phyloP scores from a whole-genome alignment of 2,329 filamentous ascomycete species.

The Calonectria hongkongensis region DNA sequence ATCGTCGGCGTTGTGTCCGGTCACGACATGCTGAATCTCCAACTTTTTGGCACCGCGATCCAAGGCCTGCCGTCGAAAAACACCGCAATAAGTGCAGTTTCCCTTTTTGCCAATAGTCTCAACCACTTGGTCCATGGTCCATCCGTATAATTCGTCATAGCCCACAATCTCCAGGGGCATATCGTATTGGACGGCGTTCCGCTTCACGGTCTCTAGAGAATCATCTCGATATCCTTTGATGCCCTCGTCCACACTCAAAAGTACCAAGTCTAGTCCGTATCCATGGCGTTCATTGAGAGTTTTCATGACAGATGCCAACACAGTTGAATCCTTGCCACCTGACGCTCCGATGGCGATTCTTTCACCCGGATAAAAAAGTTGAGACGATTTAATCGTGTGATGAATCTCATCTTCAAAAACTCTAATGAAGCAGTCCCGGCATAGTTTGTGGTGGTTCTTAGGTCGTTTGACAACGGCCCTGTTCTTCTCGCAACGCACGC shows the following conservation, averaged over 20 bases:
- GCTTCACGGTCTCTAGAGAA: conserved; percentile 95
- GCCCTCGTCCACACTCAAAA: conserved; percentile 96
- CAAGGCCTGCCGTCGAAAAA: conserved; percentile 94
- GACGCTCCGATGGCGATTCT: conserved; percentile 95
- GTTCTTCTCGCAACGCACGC: conserved; percentile 83
- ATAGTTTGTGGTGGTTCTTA: conserved; percentile 96
- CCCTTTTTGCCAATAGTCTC: conserved; percentile 97
- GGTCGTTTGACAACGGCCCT: conserved; percentile 93
- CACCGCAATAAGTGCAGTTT: conserved; percentile 99
- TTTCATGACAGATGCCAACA: conserved; percentile 94
- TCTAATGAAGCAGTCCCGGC: conserved; percentile 88
- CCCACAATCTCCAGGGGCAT: conserved; percentile 95
- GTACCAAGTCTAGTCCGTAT: conserved; percentile 89
- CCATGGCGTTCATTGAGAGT: conserved; percentile 92
- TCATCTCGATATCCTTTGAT: conserved; percentile 98
- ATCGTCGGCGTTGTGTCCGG: conserved; percentile 98
- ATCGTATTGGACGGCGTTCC: conserved; percentile 91
- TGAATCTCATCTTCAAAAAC: conserved; percentile 96
- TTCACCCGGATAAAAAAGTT: conserved; percentile 90
- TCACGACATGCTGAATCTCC: conserved; percentile 94
- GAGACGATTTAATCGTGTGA: conserved; percentile 88
- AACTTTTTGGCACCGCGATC: conserved; percentile 93
- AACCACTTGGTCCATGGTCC: conserved; percentile 99
- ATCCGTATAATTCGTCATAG: conserved; percentile 95
- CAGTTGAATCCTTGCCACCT: conserved; percentile 97